Evolutionary conservation across 2,329 filamentous ascomycete species (phyloP), one percentile per base, ranked within the genome.

Genomic region (Chrysoporthe puriensis): DNA sequence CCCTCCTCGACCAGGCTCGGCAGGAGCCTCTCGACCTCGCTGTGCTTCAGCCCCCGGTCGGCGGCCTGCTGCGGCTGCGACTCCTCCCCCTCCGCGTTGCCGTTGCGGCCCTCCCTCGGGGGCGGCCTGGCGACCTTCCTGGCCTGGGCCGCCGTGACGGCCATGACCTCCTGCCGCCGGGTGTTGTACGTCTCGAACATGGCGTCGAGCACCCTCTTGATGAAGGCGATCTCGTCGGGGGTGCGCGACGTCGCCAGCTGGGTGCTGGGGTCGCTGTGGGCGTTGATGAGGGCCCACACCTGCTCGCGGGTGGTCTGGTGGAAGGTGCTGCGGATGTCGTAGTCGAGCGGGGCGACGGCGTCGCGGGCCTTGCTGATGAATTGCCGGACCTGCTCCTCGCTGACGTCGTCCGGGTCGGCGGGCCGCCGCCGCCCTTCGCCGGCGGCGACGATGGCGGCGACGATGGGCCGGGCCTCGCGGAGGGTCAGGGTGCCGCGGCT

Each of bases 131-230:
- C 83, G 60, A 96, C 80, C 72, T 92, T 90, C 64, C 91, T 83
- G 3, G 94, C 94, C 74, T 97, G 90, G 77, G 93, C 93, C 57
- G 88, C 86, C 14, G 88, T 91, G 3, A 98, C 82, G 3, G 92
- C 94, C 86, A 97, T 90, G 36, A 93, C 86, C 79, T 99, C 95
- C 74, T 89, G 88, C n/a, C 88, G 84, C 9, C 83, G 85, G 0
- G 90, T 93, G 76, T 98, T 98, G 81, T 93, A 89, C 26, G 88
- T 91, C 71, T 96, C 93, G 76, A 98, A 99, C 87, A 99, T 97
- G 73, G 87, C 89, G 77, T 97, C 94, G 0, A 99, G 86, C 3
- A 97, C 78, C 9, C 96, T 86, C 79, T 96, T 96, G 65, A 98
- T 87, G 76, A 93, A 99, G 0, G 91, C 88, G 43, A 98, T 92